Evolutionary conservation across 2,329 filamentous ascomycete genomes (phyloP).

Genomic region (Fusarium decemcellulare): DNA sequence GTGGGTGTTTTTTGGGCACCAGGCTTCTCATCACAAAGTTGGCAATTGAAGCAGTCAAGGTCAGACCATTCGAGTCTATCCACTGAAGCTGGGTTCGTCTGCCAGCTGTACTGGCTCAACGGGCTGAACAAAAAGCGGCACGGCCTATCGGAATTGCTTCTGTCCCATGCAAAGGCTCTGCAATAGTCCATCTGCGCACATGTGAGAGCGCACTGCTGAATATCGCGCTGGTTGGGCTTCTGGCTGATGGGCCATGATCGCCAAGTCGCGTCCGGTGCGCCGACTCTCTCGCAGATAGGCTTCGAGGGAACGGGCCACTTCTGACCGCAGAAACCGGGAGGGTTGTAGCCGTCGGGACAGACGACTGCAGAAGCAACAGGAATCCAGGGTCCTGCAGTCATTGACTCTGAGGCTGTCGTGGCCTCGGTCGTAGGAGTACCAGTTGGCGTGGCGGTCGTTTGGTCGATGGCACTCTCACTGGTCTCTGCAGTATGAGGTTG

Average conservation of each 20-base stretch:
- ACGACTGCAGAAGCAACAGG: background rate
- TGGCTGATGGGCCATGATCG: background rate
- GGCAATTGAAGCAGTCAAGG: slow-evolving; percentile 4
- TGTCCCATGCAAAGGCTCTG: background rate
- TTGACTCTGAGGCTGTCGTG: background rate
- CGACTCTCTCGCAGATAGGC: background rate
- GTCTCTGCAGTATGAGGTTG: too few relatives aligned
- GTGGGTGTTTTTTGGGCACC: background rate
- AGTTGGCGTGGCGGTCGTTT: background rate
- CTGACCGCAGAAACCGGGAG: background rate
- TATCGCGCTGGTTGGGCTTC: background rate
- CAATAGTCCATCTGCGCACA: background rate
- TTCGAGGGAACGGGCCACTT: background rate
- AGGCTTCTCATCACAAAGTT: background rate
- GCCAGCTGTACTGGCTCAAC: background rate
- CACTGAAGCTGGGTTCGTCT: background rate
- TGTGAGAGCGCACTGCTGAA: background rate
- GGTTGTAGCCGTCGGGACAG: background rate
- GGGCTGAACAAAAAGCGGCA: background rate
- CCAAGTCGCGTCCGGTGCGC: background rate
- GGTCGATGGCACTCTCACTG: too few relatives aligned
- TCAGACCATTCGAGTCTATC: background rate
- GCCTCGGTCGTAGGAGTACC: background rate
- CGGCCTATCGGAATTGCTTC: background rate
- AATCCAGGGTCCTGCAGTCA: background rate